A percentile compares a stretch with the other conserved stretches of the same genome.
phyloP scores from a whole-genome alignment of 495 filamentous ascomycete species.

The Daldinia bambusicola region DNA sequence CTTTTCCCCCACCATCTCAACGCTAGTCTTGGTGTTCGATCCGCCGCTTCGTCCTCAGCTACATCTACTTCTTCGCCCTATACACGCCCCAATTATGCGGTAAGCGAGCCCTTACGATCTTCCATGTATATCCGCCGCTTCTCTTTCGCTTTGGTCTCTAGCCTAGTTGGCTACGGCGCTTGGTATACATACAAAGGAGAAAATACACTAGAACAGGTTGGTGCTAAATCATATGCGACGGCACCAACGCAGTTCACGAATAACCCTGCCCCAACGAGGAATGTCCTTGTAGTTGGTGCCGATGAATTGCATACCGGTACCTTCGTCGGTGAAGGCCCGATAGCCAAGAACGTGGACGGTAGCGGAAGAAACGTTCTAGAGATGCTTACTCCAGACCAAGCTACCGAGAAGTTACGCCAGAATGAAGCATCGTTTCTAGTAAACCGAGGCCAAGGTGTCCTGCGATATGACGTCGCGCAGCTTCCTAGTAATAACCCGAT shows the following conservation, averaged over 20 bases:
- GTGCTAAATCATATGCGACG: conserved; percentile 45
- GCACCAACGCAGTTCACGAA: conserved; percentile 46
- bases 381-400: conserved; percentile 97
- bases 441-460: conserved; percentile 87
- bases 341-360: conserved; percentile 83
- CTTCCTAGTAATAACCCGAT: conserved; percentile 97
- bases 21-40: conserved; percentile 36
- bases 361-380: conserved; percentile 85
- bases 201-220: conserved; percentile 43
- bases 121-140: conserved; percentile 63
- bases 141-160: conserved; percentile 56
- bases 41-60: conserved; percentile 23
- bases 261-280: conserved; percentile 49
- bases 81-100: conserved; percentile 40
- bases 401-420: conserved; percentile 85
- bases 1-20: conserved; percentile 39
- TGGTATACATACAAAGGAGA: conserved; percentile 59
- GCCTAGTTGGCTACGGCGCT: conserved; percentile 62
- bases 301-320: conserved; percentile 86
- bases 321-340: conserved; percentile 79
- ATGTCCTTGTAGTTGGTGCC: conserved; percentile 79
- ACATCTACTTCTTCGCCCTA: conserved; percentile 36
- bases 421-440: conserved; percentile 93
- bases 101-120: conserved; percentile 56
- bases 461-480: conserved; percentile 95